Percentiles rank a stretch among this genome's conserved stretches.
Conservation (phyloP, 345 rosid genomes). For the Carallia pectinifolia region DNA sequence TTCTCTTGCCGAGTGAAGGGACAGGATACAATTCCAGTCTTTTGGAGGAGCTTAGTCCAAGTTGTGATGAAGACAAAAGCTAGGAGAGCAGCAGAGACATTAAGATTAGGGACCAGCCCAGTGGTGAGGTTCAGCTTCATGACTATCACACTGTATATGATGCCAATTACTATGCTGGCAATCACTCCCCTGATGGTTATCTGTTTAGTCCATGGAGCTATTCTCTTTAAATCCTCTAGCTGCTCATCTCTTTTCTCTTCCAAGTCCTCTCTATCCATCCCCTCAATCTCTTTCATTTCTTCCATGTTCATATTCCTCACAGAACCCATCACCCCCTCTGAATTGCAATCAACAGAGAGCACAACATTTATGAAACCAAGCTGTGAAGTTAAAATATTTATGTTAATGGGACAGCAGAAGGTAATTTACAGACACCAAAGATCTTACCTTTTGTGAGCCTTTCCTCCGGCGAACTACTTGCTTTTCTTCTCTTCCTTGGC, state of each 20-base stretch:
- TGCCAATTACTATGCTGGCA: constrained; percentile 67
- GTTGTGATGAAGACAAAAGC: constrained; percentile 70
- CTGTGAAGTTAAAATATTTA: not conserved
- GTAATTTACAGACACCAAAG: not conserved
- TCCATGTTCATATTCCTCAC: constrained; percentile 21
- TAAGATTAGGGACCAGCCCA: constrained; percentile 90
- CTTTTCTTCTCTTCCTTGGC: not conserved
- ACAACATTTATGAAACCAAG: not conserved
- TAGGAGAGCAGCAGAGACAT: constrained; percentile 91
- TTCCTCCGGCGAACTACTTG: not conserved
- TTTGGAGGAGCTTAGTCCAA: constrained; percentile 78
- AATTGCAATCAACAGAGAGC: not conserved
- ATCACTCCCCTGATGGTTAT: constrained; percentile 72
- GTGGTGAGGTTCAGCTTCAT: constrained; percentile 89
- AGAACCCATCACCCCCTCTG: not conserved
- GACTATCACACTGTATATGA: constrained; percentile 82
- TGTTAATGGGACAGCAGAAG: too few species aligned
- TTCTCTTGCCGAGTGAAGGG: constrained; percentile 96
- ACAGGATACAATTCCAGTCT: constrained; percentile 56
- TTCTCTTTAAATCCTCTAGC: constrained; percentile 44
- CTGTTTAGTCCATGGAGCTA: constrained; percentile 77
- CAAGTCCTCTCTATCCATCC: constrained; percentile 29
- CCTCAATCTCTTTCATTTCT: constrained; percentile 32
- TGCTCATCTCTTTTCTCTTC: constrained; percentile 43
- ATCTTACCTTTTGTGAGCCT: not conserved